phyloP scores from a whole-genome alignment of 371 early-diverging fungal species.

The Chytridiales sp. region DNA sequence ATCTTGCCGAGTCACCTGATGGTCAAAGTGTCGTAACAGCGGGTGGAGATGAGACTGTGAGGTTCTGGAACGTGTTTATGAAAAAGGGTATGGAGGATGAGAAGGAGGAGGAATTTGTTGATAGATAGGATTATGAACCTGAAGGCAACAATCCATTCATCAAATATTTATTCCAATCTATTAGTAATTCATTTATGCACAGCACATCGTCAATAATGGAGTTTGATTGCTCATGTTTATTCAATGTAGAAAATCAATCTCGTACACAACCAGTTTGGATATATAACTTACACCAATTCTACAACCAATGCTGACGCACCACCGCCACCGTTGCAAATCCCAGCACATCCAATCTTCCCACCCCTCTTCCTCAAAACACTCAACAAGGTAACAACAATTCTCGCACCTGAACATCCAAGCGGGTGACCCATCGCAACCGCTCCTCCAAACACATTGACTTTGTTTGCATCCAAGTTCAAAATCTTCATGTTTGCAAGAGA shows the following conservation, averaged over 20 bases:
- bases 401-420: constrained; percentile 93
- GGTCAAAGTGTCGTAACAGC: constrained; percentile 64
- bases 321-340: constrained; percentile 95
- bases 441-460: constrained; percentile 93
- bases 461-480: constrained; percentile 66
- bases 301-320: constrained; percentile 90
- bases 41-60: constrained; percentile 69
- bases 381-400: constrained; percentile 85
- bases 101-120: too few species aligned
- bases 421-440: constrained; percentile 98
- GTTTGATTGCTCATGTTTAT: too few species aligned
- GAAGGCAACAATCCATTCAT: too few species aligned
- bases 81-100: too few species aligned
- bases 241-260: too few species aligned
- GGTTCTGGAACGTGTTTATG: constrained; percentile 54
- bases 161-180: too few species aligned
- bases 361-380: constrained; percentile 67
- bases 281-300: constrained; percentile 54
- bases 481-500: constrained; percentile 87
- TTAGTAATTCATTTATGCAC: too few species aligned
- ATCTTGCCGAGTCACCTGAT: too few species aligned
- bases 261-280: too few species aligned
- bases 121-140: too few species aligned
- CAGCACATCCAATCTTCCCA: constrained; percentile 86
- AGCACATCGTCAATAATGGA: too few species aligned